Conservation (phyloP, 768 basidiomycete species). For the Russula foetens region DNA sequence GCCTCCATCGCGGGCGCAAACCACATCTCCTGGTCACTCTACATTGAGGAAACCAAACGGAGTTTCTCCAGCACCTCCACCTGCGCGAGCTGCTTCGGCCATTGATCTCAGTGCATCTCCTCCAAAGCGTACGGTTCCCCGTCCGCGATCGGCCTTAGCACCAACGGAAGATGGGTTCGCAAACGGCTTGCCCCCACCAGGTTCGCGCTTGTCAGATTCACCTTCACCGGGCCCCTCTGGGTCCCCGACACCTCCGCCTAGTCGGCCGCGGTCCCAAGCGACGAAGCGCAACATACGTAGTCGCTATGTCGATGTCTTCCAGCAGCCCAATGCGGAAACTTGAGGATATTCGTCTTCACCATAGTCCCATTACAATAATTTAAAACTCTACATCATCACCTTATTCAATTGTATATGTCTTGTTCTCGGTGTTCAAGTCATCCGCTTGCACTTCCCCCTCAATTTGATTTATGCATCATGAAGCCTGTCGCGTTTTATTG, state of each 20-base stretch:
- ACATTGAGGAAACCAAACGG: constrained; percentile 31
- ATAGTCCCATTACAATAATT: not conserved
- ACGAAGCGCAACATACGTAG: constrained; percentile 72
- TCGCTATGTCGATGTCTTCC: constrained; percentile 89
- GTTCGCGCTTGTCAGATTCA: constrained; percentile 21
- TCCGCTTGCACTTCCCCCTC: not conserved
- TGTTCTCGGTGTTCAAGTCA: not conserved
- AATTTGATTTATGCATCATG: constrained; percentile 13
- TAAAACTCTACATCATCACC: not conserved
- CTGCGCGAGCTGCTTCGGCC: constrained; percentile 52
- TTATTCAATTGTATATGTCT: constrained; percentile 2
- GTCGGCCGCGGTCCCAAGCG: constrained; percentile 47
- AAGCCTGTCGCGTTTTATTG: constrained; percentile 1
- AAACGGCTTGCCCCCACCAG: constrained; percentile 30
- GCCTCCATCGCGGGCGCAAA: constrained; percentile 80
- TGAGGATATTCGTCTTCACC: not conserved
- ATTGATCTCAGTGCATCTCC: constrained; percentile 51
- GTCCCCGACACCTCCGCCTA: constrained; percentile 38
- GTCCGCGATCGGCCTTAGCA: constrained; percentile 58
- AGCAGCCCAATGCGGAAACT: constrained; percentile 30
- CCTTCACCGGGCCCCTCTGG: constrained; percentile 35
- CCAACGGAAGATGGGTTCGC: constrained; percentile 31
- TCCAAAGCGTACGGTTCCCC: constrained; percentile 43
- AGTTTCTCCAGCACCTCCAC: constrained; percentile 33
- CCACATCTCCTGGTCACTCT: constrained; percentile 66